These are phyloP conservation scores for Apostasia shenzhenica DNA, from an alignment of 106 monocot genomes.

Conservation along the genomic window DNA sequence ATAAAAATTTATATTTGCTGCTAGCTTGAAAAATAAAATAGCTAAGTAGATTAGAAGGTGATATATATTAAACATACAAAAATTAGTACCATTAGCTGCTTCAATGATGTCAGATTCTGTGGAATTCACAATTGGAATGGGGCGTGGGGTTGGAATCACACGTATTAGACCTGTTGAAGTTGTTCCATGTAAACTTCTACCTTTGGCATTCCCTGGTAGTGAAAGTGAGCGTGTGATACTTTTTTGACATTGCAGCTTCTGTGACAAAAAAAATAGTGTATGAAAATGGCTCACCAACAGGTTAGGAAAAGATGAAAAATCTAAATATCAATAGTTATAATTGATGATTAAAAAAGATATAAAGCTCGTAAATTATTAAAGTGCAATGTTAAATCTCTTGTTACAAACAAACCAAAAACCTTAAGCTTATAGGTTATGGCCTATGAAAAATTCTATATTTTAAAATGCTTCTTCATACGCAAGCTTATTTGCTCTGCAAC, in stretches of 20 bases:
- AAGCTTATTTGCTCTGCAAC: too few relatives aligned
- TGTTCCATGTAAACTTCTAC: constrained; percentile 34
- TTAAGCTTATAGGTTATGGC: too few relatives aligned
- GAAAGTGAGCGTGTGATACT: constrained; percentile 80
- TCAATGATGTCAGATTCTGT: constrained; percentile 28
- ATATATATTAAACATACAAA: background rate
- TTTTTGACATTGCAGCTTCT: constrained; percentile 46
- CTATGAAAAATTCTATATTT: background rate
- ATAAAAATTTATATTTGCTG: too few relatives aligned
- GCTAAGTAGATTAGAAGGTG: background rate
- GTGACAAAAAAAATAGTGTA: constrained; percentile 2
- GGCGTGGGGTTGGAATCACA: constrained; percentile 78
- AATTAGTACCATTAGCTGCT: constrained; percentile 37
- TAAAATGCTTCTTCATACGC: background rate
- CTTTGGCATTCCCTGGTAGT: constrained; percentile 67
- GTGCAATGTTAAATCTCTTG: too few relatives aligned
- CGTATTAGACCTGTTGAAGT: constrained; percentile 62
- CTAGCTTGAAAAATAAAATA: too few relatives aligned
- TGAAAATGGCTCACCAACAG: background rate
- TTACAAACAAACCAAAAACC: too few relatives aligned
- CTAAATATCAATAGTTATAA: background rate
- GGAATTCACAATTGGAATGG: constrained; percentile 22
- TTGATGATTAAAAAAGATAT: background rate
- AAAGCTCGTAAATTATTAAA: background rate
- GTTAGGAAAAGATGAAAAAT: background rate